Base-by-base conservation (phyloP, 2,329 filamentous ascomycete genomes). In the Fusarium sp. region DNA sequence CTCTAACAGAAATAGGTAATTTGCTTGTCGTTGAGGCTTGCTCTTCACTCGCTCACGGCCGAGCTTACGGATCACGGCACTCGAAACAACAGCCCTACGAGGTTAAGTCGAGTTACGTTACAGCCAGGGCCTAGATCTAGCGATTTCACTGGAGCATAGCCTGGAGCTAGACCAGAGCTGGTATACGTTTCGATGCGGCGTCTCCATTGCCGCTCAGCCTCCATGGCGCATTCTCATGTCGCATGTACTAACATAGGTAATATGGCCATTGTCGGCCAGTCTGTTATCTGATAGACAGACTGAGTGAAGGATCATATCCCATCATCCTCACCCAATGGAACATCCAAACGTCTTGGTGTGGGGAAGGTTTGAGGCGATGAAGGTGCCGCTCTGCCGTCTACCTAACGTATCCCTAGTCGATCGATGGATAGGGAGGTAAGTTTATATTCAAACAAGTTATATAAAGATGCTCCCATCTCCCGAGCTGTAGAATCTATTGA, bases 31-130 rank as follows among this genome's bases (percentile, higher is more conserved):
- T n/a, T 29, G 33, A 8, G 43, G 19, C 17, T 13, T 49, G 17
- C 6, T 17, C 17, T 32, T 37, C 32, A 37, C 23, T 19, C 35
- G 32, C 53, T 37, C 13, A 53, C 23, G 33, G 25, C 47, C 36
- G 39, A 53, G 33, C 27, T 25, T n/a, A 32, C 46, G 57, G 47
- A 56, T 44, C 23, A 32, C 41, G 57, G 57, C 57, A 61, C 39
- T 52, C 44, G 43, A 48, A 51, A 52, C 11, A 43, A 45, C 57
- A 64, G 61, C 61, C 61, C 61, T 64, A 65, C 32, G 38, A 48
- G 56, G 56, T 46, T 36, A 60, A 42, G 55, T 36, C 35, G 25
- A 15, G 31, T n/a, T 33, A 29, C 27, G 48, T 53, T 53, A 47
- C 47, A 53, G 54, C 47, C 56, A 59, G 36, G 9, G 21, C 15